phyloP scores from a whole-genome alignment of 345 rosid genomes.

The Eucalyptus dawsonii region DNA sequence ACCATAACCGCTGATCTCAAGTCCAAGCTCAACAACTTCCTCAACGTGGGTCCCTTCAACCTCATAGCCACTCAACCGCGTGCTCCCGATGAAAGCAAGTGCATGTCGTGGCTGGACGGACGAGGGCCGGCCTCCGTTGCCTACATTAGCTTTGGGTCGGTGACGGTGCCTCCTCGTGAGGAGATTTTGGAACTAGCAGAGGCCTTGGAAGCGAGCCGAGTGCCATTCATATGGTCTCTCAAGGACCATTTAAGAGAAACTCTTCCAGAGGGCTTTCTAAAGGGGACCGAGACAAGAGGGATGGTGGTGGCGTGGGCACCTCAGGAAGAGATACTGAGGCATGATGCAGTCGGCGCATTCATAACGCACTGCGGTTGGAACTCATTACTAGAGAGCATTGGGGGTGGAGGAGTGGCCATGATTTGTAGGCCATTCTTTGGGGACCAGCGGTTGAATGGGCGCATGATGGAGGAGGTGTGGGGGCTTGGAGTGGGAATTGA shows the following conservation, averaged over 20 bases:
- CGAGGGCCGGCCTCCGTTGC: constrained; percentile 16
- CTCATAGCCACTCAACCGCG: neutral
- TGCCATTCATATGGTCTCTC: constrained; percentile 29
- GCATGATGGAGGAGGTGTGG: constrained; percentile 15
- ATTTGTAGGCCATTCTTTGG: constrained; percentile 26
- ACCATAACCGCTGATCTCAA: constrained; percentile 8
- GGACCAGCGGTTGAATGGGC: constrained; percentile 23
- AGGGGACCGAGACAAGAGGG: constrained; percentile 7
- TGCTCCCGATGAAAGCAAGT: neutral
- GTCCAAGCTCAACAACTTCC: constrained; percentile 12
- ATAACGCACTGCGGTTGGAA: constrained; percentile 28
- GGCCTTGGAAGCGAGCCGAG: constrained; percentile 10
- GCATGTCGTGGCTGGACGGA: constrained; percentile 22
- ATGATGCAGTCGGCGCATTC: constrained; percentile 10
- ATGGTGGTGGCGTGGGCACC: constrained; percentile 28
- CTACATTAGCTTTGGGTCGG: constrained; percentile 27
- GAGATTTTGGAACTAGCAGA: constrained; percentile 22
- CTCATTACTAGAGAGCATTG: constrained; percentile 22
- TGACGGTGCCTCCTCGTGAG: constrained; percentile 6
- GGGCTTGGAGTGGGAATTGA: constrained; percentile 1
- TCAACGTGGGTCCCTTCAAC: constrained; percentile 23
- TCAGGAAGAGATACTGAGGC: constrained; percentile 5
- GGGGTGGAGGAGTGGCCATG: constrained; percentile 15
- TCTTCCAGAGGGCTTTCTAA: constrained; percentile 24
- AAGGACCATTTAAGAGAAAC: neutral